Evolutionary conservation across 306 rosid genomes (phyloP).

Genomic region (Vigna nakashimae): DNA sequence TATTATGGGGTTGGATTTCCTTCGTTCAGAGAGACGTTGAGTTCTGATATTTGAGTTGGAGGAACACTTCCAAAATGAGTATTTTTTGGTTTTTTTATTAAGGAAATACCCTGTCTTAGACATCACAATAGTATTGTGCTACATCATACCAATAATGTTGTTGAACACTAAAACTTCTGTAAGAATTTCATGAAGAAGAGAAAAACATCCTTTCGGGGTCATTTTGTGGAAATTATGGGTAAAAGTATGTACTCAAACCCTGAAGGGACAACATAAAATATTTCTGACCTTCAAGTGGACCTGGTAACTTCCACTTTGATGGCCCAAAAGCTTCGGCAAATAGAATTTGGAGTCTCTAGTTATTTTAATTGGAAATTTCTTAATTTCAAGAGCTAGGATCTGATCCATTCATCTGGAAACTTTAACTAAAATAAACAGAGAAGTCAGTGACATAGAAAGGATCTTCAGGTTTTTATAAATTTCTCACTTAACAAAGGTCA

Average conservation of each 20-base stretch:
- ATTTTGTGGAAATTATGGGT: not conserved
- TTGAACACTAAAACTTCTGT: not conserved
- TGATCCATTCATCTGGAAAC: not conserved
- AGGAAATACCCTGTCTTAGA: not conserved
- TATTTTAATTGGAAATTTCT: not conserved
- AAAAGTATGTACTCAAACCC: not conserved
- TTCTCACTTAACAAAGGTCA: not conserved
- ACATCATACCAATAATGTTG: not conserved
- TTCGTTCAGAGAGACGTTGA: not conserved
- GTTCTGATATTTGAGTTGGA: not conserved
- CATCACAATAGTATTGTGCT: not conserved
- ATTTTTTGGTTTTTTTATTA: too few relatives aligned
- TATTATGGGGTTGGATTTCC: not conserved
- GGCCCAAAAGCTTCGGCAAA: not conserved
- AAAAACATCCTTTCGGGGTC: not conserved
- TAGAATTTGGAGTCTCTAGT: not conserved
- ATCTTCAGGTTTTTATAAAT: not conserved
- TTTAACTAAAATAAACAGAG: slow-evolving; percentile 1
- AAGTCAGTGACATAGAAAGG: slow-evolving; percentile 11
- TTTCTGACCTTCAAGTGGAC: not conserved
- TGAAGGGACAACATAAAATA: not conserved
- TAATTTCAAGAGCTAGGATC: not conserved
- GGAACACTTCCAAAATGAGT: not conserved
- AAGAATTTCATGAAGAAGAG: not conserved
- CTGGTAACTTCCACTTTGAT: not conserved